These are phyloP conservation scores for Suhomyces panamericanus DNA, from an alignment of 1,139 yeast genomes.

Conservation along the genomic window DNA sequence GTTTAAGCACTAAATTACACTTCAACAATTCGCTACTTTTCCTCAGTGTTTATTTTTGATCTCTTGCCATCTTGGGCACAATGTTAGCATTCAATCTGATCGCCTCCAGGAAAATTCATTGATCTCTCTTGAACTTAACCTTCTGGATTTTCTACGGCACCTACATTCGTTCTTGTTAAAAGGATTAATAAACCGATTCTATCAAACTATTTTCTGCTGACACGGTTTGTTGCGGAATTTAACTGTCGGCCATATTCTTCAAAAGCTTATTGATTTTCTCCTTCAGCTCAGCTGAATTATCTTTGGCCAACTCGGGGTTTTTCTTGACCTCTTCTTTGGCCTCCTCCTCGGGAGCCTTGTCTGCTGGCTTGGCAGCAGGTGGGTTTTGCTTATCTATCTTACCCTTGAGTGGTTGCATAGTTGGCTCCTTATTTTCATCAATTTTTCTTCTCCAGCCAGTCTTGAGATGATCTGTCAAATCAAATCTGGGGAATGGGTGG, in stretches of 20 bases:
- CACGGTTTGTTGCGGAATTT: neutral
- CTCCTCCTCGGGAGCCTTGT: slow-evolving; percentile 40
- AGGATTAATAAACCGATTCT: no score
- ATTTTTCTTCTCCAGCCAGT: slow-evolving; percentile 62
- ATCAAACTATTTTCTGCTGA: neutral
- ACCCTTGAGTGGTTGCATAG: slow-evolving; percentile 19
- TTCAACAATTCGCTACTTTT: no score
- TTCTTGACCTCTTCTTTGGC: slow-evolving; percentile 38
- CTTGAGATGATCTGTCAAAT: slow-evolving; percentile 51
- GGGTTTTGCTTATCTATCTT: slow-evolving; percentile 33
- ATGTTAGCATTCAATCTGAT: no score
- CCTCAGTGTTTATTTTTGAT: no score
- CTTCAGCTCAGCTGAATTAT: slow-evolving; percentile 25
- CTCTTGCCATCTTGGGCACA: no score
- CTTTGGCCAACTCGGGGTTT: slow-evolving; percentile 31
- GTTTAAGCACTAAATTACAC: no score
- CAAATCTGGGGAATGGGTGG: slow-evolving; percentile 82
- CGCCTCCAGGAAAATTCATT: no score
- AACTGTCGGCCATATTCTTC: slow-evolving; percentile 11
- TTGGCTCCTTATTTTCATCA: slow-evolving; percentile 22
- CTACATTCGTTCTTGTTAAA: no score
- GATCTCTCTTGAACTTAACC: no score
- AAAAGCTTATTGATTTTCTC: slow-evolving; percentile 29
- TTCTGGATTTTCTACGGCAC: no score
- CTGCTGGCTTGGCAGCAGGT: slow-evolving; percentile 48